Evolutionary conservation across 352 stramenopile species (phyloP), one percentile per base, ranked within the genome.

Genomic region (Aphanomyces invadans): DNA sequence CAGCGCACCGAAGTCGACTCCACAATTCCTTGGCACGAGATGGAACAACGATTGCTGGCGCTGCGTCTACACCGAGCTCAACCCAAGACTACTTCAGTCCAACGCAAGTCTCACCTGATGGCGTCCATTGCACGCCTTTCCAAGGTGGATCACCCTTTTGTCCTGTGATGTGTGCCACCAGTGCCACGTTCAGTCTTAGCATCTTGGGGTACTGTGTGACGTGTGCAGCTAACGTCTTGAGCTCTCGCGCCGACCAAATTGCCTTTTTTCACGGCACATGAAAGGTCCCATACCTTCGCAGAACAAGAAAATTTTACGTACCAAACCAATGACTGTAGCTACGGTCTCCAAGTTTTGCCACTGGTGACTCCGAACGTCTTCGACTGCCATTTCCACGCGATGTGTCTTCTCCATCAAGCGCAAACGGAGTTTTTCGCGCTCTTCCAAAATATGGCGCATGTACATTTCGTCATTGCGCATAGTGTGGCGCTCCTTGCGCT

Each of bases 391-490:
- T 33, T 67, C 60, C 23, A 57, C 60, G 2, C 60, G 60, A 2
- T 28, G 49, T 2, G 60, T 67, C 33, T 57, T 59, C 33, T 67
- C 60, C 15, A 67, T 26, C 31, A 7, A 1, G 32, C 42, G 39
- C 11, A 67, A 26, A 19, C 60, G 29, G 12, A 36, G 42, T 21
- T 45, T 38, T 23, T 67, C 60, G 19, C 31, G 28, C 19, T 67
- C 60, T 15, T 59, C 60, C 4, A 67, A 9, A 28, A 59, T 44
- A n/a, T 23, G 60, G 2, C 23, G 60, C 60, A 67, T 67, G 42
- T 42, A 36, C n/a, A 57, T 28, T 15, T 87, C 80, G 57, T 87
- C 76, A 1, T 73, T 61, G 15, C 70, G 46, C 82, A 89, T 88
- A 1, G 32, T 11, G 38, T 79, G 69, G 4, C 74, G 74, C 61